A percentile compares a stretch with the other conserved stretches of the same genome.
These are phyloP conservation scores for Aspergillus cristatus DNA, from an alignment of 495 filamentous ascomycete genomes.

Conservation along the genomic window DNA sequence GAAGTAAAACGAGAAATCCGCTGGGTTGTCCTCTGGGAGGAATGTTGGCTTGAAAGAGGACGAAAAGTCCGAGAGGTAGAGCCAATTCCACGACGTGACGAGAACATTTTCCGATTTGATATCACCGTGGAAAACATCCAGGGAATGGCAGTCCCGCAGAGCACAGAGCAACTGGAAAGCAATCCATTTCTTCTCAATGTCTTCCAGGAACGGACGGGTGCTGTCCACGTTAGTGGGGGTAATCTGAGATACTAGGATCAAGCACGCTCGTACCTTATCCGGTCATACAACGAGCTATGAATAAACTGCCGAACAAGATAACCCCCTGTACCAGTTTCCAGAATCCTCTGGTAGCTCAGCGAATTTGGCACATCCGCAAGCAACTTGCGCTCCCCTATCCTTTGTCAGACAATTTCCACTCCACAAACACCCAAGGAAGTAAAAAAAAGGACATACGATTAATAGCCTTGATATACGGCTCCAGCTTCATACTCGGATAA, in stretches of 20 bases:
- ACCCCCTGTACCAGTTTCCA: conserved; percentile 84
- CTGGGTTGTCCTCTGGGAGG: conserved; percentile 93
- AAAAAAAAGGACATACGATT: conserved; percentile 46
- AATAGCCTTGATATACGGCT: conserved; percentile 65
- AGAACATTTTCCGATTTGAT: conserved; percentile 97
- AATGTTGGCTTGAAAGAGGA: conserved; percentile 91
- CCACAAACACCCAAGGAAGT: not conserved
- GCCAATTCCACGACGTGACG: conserved; percentile 99
- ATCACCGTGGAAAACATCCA: conserved; percentile 92
- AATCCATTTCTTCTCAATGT: conserved; percentile 98
- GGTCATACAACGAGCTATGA: conserved; percentile 94
- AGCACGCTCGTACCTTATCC: conserved; percentile 54
- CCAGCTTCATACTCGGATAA: conserved; percentile 63
- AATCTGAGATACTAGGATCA: too few species aligned
- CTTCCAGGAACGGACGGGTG: conserved; percentile 92
- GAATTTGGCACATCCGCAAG: conserved; percentile 85
- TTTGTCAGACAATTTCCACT: conserved; percentile 14
- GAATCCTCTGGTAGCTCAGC: conserved; percentile 74
- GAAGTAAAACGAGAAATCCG: conserved; percentile 96
- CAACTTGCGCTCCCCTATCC: conserved; percentile 65
- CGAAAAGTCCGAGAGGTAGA: conserved; percentile 94
- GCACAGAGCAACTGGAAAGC: conserved; percentile 93
- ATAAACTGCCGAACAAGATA: conserved; percentile 95
- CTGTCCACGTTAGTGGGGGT: conserved; percentile 31
- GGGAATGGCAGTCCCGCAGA: conserved; percentile 80